Evolutionary conservation across 2,329 filamentous ascomycete species (phyloP), one percentile per base, ranked within the genome.

Genomic region (Trichocomaceae sp.): DNA sequence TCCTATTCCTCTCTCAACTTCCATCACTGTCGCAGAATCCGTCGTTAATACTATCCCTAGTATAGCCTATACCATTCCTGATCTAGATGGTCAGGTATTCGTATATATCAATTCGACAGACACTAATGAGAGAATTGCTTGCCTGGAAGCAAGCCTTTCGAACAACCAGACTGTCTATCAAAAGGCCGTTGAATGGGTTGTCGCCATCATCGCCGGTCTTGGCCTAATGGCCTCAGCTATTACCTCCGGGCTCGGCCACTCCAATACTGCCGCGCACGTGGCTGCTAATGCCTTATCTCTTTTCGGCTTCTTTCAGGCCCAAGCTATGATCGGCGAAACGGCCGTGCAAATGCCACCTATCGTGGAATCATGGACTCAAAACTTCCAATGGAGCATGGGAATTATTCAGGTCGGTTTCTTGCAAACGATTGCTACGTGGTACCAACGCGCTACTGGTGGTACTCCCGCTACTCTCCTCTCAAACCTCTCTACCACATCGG

Each of bases 371-470:
- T 97, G 92, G 92, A 96, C 91, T 1, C 91, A 96, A 74, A 92
- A 96, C 74, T 96, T 97, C 75, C 88, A 95, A 69, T 97, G 92
- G 92, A 95, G 87, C 66, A 93, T 97, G 89, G 92, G 92, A 63
- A 90, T 97, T 64, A 95, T 97, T 64, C 82, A 83, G 50, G 80
- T 96, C 42, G 79, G 78, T n/a, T 96, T 95, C 70, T 82, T 96
- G 75, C 90, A 97, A 75, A 79, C 78, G 47, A 88, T 96, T 66
- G 88, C 89, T 58, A 95, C 90, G 35, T 97, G 92, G 92, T 97
- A 96, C 69, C 91, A 96, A 74, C 87, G 91, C 58, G 83, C 92
- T 2, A 97, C 92, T 2, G 92, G 92, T 52, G 92, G 92, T 59
- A 90, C 82, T 0, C 88, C 92, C 0, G 85, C 89, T 3, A 87